Percentiles rank a stretch among this genome's conserved stretches.
Evolutionary conservation across 495 filamentous ascomycete species (phyloP).

Genomic region (Neurospora terricola): DNA sequence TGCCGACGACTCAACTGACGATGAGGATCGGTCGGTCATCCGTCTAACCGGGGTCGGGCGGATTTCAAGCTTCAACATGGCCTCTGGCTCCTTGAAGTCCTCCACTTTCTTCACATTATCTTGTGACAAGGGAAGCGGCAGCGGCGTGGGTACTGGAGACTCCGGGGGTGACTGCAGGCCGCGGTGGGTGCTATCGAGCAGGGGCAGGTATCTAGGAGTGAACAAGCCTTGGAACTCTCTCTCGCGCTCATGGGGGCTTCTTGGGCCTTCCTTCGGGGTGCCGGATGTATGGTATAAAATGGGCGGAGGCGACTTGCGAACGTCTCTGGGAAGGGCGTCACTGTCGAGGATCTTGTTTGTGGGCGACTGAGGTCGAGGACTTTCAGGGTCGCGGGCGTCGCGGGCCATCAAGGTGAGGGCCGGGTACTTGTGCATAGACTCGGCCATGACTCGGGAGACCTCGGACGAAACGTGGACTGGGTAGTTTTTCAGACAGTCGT

Average conservation of each 20-base stretch:
- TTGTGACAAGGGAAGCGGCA: constrained; percentile 7
- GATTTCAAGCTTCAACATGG: not conserved
- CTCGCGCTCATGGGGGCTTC: constrained; percentile 41
- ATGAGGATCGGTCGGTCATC: constrained; percentile 27
- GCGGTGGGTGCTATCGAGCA: constrained; percentile 40
- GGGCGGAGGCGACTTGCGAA: constrained; percentile 33
- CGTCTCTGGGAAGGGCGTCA: constrained; percentile 13
- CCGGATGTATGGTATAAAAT: constrained; percentile 29
- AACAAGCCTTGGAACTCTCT: constrained; percentile 50
- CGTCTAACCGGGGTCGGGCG: constrained; percentile 12
- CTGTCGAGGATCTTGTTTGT: constrained; percentile 12
- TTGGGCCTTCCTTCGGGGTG: constrained; percentile 21
- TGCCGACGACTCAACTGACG: constrained; percentile 30
- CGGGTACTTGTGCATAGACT: constrained; percentile 32
- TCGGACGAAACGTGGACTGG: constrained; percentile 34
- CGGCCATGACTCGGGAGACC: constrained; percentile 33
- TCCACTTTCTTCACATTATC: constrained; percentile 20
- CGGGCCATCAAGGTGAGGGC: constrained; percentile 20
- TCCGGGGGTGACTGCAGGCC: constrained; percentile 14
- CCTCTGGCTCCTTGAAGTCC: constrained; percentile 14
- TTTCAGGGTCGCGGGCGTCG: not conserved
- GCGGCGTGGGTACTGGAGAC: constrained; percentile 9
- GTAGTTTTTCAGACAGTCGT: constrained; percentile 33
- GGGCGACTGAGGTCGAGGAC: constrained; percentile 9
- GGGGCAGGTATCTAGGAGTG: constrained; percentile 48